Conservation (phyloP, 2,329 filamentous ascomycete genomes). For the Colletotrichum neosansevieriae region DNA sequence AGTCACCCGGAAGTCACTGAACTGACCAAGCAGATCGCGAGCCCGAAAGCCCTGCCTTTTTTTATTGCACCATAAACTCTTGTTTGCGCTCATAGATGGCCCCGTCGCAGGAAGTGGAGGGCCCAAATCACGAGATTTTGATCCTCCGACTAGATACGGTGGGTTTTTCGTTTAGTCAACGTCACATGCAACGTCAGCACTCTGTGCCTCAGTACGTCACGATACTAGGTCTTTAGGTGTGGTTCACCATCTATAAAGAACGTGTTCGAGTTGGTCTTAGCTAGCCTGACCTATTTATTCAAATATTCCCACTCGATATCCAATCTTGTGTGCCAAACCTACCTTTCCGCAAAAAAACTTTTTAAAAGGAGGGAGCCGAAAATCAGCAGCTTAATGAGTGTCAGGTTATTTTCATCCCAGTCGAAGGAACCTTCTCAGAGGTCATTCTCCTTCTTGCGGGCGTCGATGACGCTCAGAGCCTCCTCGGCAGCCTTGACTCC, state of each 20-base stretch:
- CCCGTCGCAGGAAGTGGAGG: too few species aligned
- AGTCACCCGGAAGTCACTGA: too few species aligned
- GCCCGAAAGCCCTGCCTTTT: too few species aligned
- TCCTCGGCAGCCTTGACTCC: constrained; percentile 95
- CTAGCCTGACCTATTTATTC: neutral
- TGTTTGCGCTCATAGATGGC: too few species aligned
- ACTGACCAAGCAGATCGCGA: too few species aligned
- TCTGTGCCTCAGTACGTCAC: neutral
- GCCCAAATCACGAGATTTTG: too few species aligned
- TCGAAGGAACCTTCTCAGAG: constrained; percentile 53
- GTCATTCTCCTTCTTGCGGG: constrained; percentile 82
- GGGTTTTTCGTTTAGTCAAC: too few species aligned
- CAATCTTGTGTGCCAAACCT: neutral
- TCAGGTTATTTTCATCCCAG: neutral
- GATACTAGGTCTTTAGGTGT: neutral
- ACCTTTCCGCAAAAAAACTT: neutral
- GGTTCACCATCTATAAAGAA: neutral
- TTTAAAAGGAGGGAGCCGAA: neutral
- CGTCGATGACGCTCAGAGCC: constrained; percentile 80
- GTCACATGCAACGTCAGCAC: too few species aligned
- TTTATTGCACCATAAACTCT: too few species aligned
- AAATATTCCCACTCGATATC: neutral
- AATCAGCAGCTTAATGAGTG: neutral
- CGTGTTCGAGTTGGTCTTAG: neutral
- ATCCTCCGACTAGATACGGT: too few species aligned